phyloP scores from a whole-genome alignment of 1,284 basidiomycete genomes.

The Tremellales sp. region DNA sequence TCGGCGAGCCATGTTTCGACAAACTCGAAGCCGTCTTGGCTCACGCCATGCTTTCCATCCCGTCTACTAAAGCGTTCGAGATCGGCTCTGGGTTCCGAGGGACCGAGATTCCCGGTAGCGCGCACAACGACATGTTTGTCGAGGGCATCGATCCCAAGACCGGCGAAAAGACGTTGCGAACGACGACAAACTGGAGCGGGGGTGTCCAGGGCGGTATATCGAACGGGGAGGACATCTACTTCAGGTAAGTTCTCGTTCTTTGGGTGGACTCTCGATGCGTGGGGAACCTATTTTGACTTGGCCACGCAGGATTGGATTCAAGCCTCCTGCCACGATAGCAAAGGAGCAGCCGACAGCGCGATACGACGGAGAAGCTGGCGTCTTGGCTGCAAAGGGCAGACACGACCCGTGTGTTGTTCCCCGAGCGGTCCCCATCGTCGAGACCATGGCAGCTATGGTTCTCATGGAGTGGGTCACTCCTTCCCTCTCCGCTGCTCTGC shows the following conservation, averaged over 20 bases:
- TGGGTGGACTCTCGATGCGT: background rate
- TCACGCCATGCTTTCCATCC: conserved; percentile 98
- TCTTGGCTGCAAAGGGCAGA: conserved; percentile 83
- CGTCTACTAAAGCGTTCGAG: conserved; percentile 98
- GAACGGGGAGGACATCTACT: conserved; percentile 97
- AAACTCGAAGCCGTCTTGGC: conserved; percentile 95
- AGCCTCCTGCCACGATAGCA: conserved; percentile 96
- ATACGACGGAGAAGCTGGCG: conserved; percentile 86
- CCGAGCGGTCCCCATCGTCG: conserved; percentile 93
- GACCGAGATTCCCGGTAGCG: conserved; percentile 86
- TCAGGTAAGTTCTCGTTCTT: conserved; percentile 60
- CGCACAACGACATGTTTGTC: conserved; percentile 90
- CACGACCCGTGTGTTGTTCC: conserved; percentile 99
- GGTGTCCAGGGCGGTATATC: conserved; percentile 97
- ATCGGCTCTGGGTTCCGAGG: conserved; percentile 96
- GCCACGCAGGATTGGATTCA: conserved; percentile 97
- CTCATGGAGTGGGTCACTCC: conserved; percentile 70
- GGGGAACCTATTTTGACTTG: background rate
- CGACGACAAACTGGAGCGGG: conserved; percentile 91
- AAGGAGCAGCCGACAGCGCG: conserved; percentile 85
- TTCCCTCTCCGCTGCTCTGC: background rate
- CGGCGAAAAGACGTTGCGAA: conserved; percentile 59
- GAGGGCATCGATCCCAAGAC: conserved; percentile 59
- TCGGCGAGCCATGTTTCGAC: conserved; percentile 98
- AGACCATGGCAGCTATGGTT: conserved; percentile 94